Percentiles rank a stretch among this genome's conserved stretches.
phyloP scores from a whole-genome alignment of 2,329 filamentous ascomycete genomes.

The Alternaria angustiovoidea region DNA sequence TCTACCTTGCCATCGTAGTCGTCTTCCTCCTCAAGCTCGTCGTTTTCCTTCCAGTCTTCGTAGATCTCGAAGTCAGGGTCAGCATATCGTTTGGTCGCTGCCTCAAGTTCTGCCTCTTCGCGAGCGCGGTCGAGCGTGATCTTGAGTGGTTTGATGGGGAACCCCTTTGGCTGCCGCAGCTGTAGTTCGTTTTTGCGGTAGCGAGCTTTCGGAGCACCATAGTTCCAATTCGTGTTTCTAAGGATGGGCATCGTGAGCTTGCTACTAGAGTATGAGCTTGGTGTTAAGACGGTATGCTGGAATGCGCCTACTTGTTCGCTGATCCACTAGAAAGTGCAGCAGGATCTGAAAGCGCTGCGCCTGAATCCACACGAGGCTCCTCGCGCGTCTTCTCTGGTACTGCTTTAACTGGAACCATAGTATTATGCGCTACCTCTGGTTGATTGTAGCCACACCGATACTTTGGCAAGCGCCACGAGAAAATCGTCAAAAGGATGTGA shows the following conservation, averaged over 20 bases:
- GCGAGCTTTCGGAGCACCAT: conserved; percentile 2
- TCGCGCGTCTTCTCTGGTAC: not conserved
- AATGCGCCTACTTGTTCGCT: not conserved
- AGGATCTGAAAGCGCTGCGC: conserved; percentile 10
- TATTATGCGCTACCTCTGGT: not conserved
- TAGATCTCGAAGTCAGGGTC: conserved; percentile 4
- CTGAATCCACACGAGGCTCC: conserved; percentile 10
- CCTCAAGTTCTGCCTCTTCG: conserved; percentile 5
- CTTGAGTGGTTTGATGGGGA: conserved; percentile 11
- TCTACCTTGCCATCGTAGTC: not conserved
- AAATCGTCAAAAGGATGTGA: not conserved
- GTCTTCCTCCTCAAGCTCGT: not conserved
- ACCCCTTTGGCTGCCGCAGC: conserved; percentile 12
- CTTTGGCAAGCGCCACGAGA: not conserved
- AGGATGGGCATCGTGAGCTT: not conserved
- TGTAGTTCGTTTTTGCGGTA: conserved; percentile 4
- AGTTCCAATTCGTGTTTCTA: not conserved
- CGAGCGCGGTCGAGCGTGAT: conserved; percentile 8
- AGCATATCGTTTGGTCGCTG: not conserved
- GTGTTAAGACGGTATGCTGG: not conserved
- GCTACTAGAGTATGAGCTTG: conserved; percentile 4
- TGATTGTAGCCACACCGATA: not conserved
- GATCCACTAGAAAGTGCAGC: not conserved
- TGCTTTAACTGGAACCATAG: not conserved
- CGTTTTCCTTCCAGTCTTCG: conserved; percentile 3